Evolutionary conservation across 1,284 basidiomycete species (phyloP).

Genomic region (Flammula alnicola): DNA sequence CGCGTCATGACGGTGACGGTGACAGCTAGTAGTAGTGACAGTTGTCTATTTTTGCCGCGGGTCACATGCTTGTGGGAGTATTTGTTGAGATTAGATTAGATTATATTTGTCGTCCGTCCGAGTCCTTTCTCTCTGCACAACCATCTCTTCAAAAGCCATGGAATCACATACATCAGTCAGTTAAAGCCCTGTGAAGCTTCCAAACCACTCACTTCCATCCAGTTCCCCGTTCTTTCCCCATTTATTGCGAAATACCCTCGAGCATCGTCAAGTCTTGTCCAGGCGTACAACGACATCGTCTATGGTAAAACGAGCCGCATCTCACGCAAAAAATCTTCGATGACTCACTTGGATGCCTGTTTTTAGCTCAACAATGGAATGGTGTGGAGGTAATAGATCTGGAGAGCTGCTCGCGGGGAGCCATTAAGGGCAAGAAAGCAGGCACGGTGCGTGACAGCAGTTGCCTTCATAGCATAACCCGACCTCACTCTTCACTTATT

Average conservation of each 20-base stretch:
- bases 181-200: too few relatives aligned
- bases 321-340: background rate
- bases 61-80: too few relatives aligned
- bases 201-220: background rate
- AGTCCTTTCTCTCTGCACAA: background rate
- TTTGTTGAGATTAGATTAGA: too few relatives aligned
- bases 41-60: too few relatives aligned
- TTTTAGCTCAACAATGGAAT: constrained; percentile 71
- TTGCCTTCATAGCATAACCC: background rate
- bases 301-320: constrained; percentile 41
- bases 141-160: constrained; percentile 10
- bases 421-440: constrained; percentile 61
- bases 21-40: too few relatives aligned
- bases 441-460: constrained; percentile 49
- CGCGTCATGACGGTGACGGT: too few relatives aligned
- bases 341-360: constrained; percentile 4
- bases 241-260: constrained; percentile 57
- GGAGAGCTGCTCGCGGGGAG: constrained; percentile 54
- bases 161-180: constrained; percentile 26
- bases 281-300: constrained; percentile 64
- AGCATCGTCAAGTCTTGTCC: constrained; percentile 54
- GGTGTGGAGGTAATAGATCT: constrained; percentile 67
- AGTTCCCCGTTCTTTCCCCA: constrained; percentile 41
- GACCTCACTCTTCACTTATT: background rate
- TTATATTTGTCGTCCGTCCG: too few relatives aligned